Evolutionary conservation across 805 yeast species (phyloP).

Genomic region (Yarrowia sp.): DNA sequence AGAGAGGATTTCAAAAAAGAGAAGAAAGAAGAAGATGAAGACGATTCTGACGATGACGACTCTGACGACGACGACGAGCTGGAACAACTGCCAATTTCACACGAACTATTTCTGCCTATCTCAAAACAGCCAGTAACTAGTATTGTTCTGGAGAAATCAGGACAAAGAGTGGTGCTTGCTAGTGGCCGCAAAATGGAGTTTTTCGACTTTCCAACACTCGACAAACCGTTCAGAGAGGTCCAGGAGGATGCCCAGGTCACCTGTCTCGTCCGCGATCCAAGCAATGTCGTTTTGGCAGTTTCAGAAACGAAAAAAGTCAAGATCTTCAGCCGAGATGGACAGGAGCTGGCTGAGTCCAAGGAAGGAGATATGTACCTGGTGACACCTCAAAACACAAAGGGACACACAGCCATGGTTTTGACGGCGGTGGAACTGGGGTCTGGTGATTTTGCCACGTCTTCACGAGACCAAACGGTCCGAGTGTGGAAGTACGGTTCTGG

Average conservation of each 20-base stretch:
- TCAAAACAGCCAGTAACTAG: slow-evolving; percentile 32
- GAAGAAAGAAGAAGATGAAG: slow-evolving; percentile 20
- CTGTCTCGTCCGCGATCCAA: slow-evolving; percentile 29
- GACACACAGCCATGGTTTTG: slow-evolving; percentile 38
- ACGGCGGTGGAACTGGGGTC: slow-evolving; percentile 27
- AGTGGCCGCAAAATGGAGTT: slow-evolving; percentile 31
- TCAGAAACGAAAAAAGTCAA: slow-evolving; percentile 32
- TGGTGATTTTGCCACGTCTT: slow-evolving; percentile 34
- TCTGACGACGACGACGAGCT: slow-evolving; percentile 35
- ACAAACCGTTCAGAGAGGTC: slow-evolving; percentile 29
- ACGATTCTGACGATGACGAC: slow-evolving; percentile 28
- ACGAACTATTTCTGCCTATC: slow-evolving; percentile 33
- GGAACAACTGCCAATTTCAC: slow-evolving; percentile 40
- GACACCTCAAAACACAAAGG: slow-evolving; percentile 39
- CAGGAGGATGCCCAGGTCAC: slow-evolving; percentile 31
- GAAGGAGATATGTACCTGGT: slow-evolving; percentile 40
- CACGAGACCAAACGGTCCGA: slow-evolving; percentile 38
- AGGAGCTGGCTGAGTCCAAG: slow-evolving; percentile 31
- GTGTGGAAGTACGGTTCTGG: slow-evolving; percentile 37
- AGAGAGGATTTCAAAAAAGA: not conserved
- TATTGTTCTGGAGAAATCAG: slow-evolving; percentile 33
- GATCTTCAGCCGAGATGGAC: slow-evolving; percentile 35
- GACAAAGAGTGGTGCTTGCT: slow-evolving; percentile 36
- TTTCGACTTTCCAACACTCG: slow-evolving; percentile 33
- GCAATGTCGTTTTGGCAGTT: slow-evolving; percentile 31